A percentile compares a stretch with the other conserved stretches of the same genome.
phyloP scores from a whole-genome alignment of 2,329 filamentous ascomycete genomes.

The Paracoccidioides brasiliensis region DNA sequence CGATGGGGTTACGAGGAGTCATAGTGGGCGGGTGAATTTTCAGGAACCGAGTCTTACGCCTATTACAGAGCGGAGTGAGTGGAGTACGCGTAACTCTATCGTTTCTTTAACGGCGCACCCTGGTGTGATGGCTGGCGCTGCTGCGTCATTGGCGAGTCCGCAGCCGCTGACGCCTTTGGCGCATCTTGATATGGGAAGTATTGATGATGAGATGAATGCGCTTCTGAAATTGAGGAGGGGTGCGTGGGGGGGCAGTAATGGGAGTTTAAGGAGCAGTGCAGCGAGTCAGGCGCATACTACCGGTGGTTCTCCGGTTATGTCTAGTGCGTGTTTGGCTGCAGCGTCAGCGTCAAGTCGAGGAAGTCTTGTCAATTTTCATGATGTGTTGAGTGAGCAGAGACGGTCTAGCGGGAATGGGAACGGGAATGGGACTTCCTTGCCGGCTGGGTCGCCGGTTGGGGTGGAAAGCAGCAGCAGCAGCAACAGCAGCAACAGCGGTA shows the following conservation, averaged over 20 bases:
- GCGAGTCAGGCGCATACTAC: slow-evolving; percentile 19
- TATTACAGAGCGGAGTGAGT: slow-evolving; percentile 91
- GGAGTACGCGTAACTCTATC: slow-evolving; percentile 85
- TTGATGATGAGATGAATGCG: slow-evolving; percentile 58
- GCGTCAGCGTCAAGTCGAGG: slow-evolving; percentile 21
- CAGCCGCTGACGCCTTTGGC: slow-evolving; percentile 46
- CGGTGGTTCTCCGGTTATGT: slow-evolving; percentile 24
- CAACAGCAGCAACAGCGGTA: neutral
- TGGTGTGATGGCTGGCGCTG: slow-evolving; percentile 10
- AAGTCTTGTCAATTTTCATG: slow-evolving; percentile 24
- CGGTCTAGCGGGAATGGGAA: neutral
- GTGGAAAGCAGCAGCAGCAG: neutral
- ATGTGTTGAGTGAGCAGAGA: slow-evolving; percentile 7
- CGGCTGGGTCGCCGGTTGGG: neutral
- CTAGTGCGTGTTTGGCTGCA: slow-evolving; percentile 10
- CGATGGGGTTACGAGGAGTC: slow-evolving; percentile 47
- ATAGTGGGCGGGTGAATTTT: slow-evolving; percentile 60
- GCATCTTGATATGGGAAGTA: slow-evolving; percentile 52
- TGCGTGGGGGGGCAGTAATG: slow-evolving; percentile 71
- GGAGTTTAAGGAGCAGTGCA: slow-evolving; percentile 48
- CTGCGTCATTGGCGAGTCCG: slow-evolving; percentile 45
- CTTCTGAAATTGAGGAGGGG: slow-evolving; percentile 59
- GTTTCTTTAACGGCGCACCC: slow-evolving; percentile 55
- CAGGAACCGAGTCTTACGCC: slow-evolving; percentile 87
- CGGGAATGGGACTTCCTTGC: neutral